Base-by-base conservation (phyloP, 352 stramenopile genomes). In the Phytophthora tubulina region DNA sequence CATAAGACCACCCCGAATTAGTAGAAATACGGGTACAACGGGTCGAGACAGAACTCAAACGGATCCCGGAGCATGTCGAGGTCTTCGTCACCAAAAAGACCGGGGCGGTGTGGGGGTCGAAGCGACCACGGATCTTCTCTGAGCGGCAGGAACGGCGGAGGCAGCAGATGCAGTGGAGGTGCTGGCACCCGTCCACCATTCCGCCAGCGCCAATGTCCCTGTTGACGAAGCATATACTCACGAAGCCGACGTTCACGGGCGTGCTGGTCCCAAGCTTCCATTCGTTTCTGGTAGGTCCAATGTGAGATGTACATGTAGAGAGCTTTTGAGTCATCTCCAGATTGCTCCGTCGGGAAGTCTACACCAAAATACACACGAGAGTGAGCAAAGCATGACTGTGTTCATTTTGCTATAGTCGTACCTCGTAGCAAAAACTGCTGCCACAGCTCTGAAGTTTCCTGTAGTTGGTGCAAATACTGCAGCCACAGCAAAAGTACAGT, bases 401-500 rank as follows among this genome's bases (percentile, higher is more conserved):
- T 33, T 32, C 33, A 58, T 8, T 36, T 41, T 31, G 15, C 11
- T 33, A 36, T 39, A 35, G 41, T 3, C 46, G 31, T 73, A 85
- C 80, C 80, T 57, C 73, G 56, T 1, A 30, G 50, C 3, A 86
- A 50, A 42, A 81, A 76, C 14, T 71, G 46, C 13, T 62, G 45
- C 80, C 80, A 88, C 4, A 85, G 31, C 45, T 67, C 57, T 2
- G 27, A 39, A 46, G 70, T 63, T 6, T 69, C 67, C 33, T 69
- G 55, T 17, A 78, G 9, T 14, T 64, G 64, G n/a, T 74, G 61
- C 30, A 83, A 70, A 53, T 73, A 73, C 76, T 83, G 64, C 15
- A 68, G 4, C 4, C 49, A 69, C 10, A 52, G 8, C 41, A 44
- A 42, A 33, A 31, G 9, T 4, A 32, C 49, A 59, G 33, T 69